Conservation (phyloP, 2,329 filamentous ascomycete species). For the Fusarium paranaense region DNA sequence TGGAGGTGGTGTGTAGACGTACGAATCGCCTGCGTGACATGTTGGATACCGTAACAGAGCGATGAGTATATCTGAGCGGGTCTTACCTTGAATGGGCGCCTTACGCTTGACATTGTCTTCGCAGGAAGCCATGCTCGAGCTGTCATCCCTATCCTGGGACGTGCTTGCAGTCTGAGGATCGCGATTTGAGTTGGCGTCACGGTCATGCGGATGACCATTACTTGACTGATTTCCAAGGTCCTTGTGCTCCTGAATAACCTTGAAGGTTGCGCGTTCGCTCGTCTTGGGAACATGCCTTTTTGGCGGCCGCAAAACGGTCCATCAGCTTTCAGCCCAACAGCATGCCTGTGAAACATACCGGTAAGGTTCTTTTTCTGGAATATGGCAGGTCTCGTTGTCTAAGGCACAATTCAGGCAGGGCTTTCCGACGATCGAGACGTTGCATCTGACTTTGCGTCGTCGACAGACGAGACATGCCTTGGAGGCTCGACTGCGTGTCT, state of each 20-base stretch:
- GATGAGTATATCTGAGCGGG: background rate
- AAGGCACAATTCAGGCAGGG: background rate
- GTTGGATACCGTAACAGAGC: background rate
- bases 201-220: background rate
- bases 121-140: background rate
- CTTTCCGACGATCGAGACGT: background rate
- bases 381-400: background rate
- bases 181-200: background rate
- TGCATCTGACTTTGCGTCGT: background rate
- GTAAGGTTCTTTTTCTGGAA: background rate
- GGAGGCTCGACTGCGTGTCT: background rate
- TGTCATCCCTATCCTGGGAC: background rate
- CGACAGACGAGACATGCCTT: background rate
- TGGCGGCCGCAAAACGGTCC: background rate
- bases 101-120: background rate
- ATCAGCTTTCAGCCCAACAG: background rate
- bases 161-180: background rate
- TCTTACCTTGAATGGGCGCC: background rate
- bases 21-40: background rate
- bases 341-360: background rate
- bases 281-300: background rate
- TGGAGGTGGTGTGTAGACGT: background rate
- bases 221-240: background rate
- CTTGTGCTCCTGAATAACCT: background rate
- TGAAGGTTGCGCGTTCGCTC: background rate